Evolutionary conservation across 2,329 filamentous ascomycete genomes (phyloP).

Genomic region (Aspergillus sp.): DNA sequence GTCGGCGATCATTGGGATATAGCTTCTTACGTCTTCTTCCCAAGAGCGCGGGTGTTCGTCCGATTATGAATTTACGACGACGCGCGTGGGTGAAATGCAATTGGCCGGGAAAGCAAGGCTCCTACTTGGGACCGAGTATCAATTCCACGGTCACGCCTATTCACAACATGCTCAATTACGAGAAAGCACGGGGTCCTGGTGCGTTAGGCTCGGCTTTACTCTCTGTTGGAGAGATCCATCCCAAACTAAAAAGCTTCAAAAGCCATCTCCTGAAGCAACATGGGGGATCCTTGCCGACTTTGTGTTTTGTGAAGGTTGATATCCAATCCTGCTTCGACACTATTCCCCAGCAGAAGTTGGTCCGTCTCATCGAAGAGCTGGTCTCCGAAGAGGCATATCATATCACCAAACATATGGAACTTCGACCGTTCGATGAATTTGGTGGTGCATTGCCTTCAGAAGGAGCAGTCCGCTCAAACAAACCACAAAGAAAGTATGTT

Average conservation of each 20-base stretch:
- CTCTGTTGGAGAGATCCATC: conserved; percentile 73
- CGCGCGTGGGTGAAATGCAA: conserved; percentile 46
- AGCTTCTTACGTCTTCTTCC: conserved; percentile 76
- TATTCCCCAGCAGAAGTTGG: conserved; percentile 72
- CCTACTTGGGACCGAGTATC: conserved; percentile 54
- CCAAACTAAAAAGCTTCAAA: conserved; percentile 65
- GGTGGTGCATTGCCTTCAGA: conserved; percentile 12
- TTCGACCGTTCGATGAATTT: conserved; percentile 45
- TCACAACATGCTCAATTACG: conserved; percentile 68
- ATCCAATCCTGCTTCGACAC: conserved; percentile 91
- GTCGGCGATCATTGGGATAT: conserved; percentile 61
- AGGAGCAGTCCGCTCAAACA: conserved; percentile 9
- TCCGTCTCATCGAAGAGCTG: conserved; percentile 57
- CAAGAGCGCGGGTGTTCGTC: conserved; percentile 67
- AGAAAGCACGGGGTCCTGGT: conserved; percentile 55
- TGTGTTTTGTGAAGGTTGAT: conserved; percentile 91
- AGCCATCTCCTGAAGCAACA: conserved; percentile 10
- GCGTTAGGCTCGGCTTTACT: conserved; percentile 73
- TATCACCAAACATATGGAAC: conserved; percentile 67
- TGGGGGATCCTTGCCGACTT: conserved; percentile 32
- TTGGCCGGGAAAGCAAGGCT: conserved; percentile 47
- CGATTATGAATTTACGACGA: conserved; percentile 79
- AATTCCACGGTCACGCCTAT: conserved; percentile 66
- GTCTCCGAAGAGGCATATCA: conserved; percentile 59
- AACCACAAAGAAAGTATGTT: conserved; percentile 43